phyloP scores from a whole-genome alignment of 495 filamentous ascomycete species.

The Aspergillus carlsbadensis region DNA sequence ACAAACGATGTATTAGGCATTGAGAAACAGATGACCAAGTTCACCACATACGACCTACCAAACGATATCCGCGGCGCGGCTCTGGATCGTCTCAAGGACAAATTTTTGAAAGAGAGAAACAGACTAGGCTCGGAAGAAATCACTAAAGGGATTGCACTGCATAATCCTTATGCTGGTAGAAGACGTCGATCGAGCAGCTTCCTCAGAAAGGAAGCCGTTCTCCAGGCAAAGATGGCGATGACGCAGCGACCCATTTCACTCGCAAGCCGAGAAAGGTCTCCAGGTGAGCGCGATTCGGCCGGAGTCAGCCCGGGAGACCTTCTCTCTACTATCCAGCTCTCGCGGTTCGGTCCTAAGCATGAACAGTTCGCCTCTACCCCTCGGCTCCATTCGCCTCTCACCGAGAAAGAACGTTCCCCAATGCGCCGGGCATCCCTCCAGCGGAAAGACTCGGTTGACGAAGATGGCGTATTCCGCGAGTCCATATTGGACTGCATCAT shows the following conservation, averaged over 20 bases:
- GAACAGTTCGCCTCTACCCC: constrained; percentile 30
- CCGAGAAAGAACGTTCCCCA: constrained; percentile 54
- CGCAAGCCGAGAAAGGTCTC: constrained; percentile 17
- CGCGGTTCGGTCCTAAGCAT: constrained; percentile 52
- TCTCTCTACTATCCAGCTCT: constrained; percentile 73
- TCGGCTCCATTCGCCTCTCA: constrained; percentile 53
- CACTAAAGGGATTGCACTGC: constrained; percentile 91
- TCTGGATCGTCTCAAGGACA: constrained; percentile 84
- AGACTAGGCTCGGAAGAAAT: constrained; percentile 80
- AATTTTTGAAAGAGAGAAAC: constrained; percentile 84
- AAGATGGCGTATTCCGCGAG: constrained; percentile 83
- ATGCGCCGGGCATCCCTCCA: constrained; percentile 59
- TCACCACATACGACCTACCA: constrained; percentile 86
- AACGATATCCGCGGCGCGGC: constrained; percentile 86
- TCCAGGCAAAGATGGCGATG: constrained; percentile 59
- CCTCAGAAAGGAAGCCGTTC: constrained; percentile 77
- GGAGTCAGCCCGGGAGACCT: constrained; percentile 74
- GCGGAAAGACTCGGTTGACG: constrained; percentile 74
- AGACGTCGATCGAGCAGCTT: constrained; percentile 71
- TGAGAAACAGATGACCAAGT: constrained; percentile 87
- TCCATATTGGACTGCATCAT: constrained; percentile 94
- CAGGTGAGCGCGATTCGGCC: constrained; percentile 25
- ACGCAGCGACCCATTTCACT: constrained; percentile 23
- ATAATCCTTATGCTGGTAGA: constrained; percentile 70
- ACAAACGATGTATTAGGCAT: constrained; percentile 88